These are phyloP conservation scores for Saccharomyces paradoxus DNA, from an alignment of 805 yeast genomes.

Conservation along the genomic window DNA sequence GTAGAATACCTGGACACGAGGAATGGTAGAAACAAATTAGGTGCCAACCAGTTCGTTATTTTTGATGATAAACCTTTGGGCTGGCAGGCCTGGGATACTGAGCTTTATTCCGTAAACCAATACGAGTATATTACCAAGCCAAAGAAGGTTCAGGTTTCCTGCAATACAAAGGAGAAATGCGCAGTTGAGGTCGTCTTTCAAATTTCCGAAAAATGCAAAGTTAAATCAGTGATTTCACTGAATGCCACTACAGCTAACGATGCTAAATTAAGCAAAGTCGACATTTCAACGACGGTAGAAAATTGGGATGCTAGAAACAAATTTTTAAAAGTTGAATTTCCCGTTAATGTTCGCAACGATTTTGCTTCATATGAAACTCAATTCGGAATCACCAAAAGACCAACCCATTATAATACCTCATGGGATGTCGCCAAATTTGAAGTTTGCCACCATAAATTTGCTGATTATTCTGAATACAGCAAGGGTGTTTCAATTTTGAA, in stretches of 20 bases:
- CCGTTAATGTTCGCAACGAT: conserved; percentile 72
- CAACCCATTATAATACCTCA: conserved; percentile 88
- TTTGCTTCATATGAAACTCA: conserved; percentile 87
- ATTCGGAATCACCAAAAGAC: conserved; percentile 83
- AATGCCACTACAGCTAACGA: conserved; percentile 37
- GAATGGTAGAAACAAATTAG: conserved; percentile 45
- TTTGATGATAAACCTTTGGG: conserved; percentile 85
- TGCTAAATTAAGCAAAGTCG: conserved; percentile 36
- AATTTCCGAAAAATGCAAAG: conserved; percentile 48
- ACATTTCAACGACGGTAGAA: conserved; percentile 53
- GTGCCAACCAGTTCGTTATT: conserved; percentile 75
- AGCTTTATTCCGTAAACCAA: conserved; percentile 74
- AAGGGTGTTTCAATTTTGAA: conserved; percentile 85
- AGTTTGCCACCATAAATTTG: conserved; percentile 88
- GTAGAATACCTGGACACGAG: conserved; percentile 61
- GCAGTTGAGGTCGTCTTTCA: conserved; percentile 55
- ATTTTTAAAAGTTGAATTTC: conserved; percentile 91
- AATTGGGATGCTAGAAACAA: conserved; percentile 80
- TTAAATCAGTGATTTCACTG: conserved; percentile 63
- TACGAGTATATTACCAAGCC: conserved; percentile 40
- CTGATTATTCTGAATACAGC: conserved; percentile 77
- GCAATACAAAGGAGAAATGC: conserved; percentile 45
- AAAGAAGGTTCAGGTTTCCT: conserved; percentile 30
- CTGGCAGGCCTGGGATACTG: conserved; percentile 98
- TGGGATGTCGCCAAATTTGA: conserved; percentile 98